Percentiles rank a stretch among this genome's conserved stretches.
Evolutionary conservation across 495 filamentous ascomycete species (phyloP).

Genomic region (Neurospora sp.): DNA sequence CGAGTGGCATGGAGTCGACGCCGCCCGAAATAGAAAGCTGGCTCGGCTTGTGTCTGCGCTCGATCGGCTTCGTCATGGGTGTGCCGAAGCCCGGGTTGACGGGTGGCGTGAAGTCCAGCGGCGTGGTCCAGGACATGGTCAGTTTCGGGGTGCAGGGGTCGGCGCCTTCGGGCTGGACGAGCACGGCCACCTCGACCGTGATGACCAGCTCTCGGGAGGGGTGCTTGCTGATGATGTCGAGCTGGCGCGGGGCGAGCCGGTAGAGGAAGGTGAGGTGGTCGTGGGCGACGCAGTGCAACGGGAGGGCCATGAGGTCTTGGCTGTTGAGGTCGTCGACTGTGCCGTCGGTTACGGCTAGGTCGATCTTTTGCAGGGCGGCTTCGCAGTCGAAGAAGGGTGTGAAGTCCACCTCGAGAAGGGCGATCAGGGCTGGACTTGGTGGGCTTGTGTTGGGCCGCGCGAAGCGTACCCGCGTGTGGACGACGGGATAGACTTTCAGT

Average conservation of each 20-base stretch:
- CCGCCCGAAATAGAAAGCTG: conserved; percentile 44
- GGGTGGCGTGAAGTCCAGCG: conserved; percentile 72
- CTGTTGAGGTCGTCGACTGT: conserved; percentile 55
- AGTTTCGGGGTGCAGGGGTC: conserved; percentile 62
- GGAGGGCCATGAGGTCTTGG: conserved; percentile 47
- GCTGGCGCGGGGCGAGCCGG: conserved; percentile 57
- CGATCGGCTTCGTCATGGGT: conserved; percentile 44
- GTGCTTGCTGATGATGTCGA: conserved; percentile 45
- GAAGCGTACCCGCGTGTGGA: conserved; percentile 79
- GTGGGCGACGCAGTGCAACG: conserved; percentile 62
- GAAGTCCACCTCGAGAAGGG: conserved; percentile 80
- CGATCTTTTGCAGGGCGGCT: conserved; percentile 56
- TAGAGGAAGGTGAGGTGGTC: conserved; percentile 84
- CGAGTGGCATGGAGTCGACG: conserved; percentile 32
- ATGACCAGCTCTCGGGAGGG: conserved; percentile 44
- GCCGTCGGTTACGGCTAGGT: conserved; percentile 57
- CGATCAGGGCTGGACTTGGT: conserved; percentile 58
- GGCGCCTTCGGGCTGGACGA: conserved; percentile 36
- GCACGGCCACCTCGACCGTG: conserved; percentile 53
- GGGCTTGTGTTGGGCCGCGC: conserved; percentile 57
- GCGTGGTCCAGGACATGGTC: conserved; percentile 69
- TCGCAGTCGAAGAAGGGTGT: conserved; percentile 71
- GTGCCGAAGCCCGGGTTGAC: conserved; percentile 45
- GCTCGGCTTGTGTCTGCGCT: conserved; percentile 56
- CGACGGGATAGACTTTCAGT: conserved; percentile 65